These are phyloP conservation scores for Beauveria medogensis DNA, from an alignment of 2,329 filamentous ascomycete genomes.

Conservation along the genomic window DNA sequence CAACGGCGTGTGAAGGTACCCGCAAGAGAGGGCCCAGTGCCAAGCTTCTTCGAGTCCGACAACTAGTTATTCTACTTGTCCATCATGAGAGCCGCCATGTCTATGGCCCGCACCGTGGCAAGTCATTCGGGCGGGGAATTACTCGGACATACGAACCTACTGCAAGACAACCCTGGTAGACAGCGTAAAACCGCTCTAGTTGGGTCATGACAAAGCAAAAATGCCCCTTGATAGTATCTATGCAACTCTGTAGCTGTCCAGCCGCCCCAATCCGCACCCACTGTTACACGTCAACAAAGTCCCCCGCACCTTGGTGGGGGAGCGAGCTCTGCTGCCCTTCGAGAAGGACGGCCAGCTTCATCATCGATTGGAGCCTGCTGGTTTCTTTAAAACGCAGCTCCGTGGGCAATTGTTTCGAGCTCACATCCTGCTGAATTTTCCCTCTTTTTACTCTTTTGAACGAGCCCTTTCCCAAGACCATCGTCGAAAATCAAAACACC, in stretches of 20 bases:
- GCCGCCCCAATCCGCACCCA: background rate
- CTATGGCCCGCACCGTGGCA: background rate
- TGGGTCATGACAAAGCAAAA: background rate
- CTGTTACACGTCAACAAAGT: background rate
- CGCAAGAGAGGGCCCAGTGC: background rate
- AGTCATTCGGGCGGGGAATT: background rate
- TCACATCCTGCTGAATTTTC: background rate
- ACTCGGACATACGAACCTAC: background rate
- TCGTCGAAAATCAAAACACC: background rate
- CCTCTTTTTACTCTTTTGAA: background rate
- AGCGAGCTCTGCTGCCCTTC: background rate
- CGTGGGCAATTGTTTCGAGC: background rate
- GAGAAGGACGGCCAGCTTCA: background rate
- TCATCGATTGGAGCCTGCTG: slow-evolving; percentile 1
- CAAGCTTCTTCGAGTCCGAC: background rate
- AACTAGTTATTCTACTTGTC: background rate
- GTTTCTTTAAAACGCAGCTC: background rate
- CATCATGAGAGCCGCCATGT: background rate
- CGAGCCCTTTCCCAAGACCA: no score
- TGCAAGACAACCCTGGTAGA: background rate
- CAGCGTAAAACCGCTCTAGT: background rate
- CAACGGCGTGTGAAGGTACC: background rate
- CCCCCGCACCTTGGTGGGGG: slow-evolving; percentile 3
- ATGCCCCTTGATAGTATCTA: background rate
- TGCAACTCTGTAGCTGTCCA: background rate